These are phyloP conservation scores for Eucalyptus tenuipes DNA, from an alignment of 345 rosid genomes.

Conservation along the genomic window DNA sequence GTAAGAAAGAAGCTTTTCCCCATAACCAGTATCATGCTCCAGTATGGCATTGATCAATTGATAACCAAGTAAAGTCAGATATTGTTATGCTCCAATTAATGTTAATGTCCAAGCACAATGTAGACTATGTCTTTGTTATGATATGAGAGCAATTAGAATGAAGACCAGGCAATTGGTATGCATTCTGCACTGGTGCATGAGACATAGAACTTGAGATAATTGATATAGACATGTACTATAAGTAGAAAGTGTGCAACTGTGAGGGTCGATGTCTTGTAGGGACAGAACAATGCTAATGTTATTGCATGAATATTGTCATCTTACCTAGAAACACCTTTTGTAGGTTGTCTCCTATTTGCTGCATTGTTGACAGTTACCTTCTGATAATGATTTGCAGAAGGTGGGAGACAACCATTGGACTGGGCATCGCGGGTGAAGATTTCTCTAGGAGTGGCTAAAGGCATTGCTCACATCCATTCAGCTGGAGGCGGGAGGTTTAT, in stretches of 20 bases:
- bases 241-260: not conserved
- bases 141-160: not conserved
- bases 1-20: not conserved
- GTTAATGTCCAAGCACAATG: not conserved
- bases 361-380: not conserved
- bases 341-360: not conserved
- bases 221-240: not conserved
- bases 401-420: constrained; percentile 34
- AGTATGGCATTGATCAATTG: not conserved
- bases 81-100: not conserved
- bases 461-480: constrained; percentile 65
- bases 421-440: constrained; percentile 76
- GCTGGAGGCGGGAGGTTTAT: constrained; percentile 43
- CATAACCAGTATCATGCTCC: not conserved
- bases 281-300: not conserved
- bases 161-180: not conserved
- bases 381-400: constrained; percentile 1
- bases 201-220: not conserved
- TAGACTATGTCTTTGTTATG: not conserved
- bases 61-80: not conserved
- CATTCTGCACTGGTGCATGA: not conserved
- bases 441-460: constrained; percentile 60
- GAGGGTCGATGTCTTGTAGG: not conserved
- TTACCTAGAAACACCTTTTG: not conserved
- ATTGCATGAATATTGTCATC: not conserved